A percentile compares a stretch with the other conserved stretches of the same genome.
phyloP scores from a whole-genome alignment of 73 alveolate species.

The Symbiodinium pilosum region DNA sequence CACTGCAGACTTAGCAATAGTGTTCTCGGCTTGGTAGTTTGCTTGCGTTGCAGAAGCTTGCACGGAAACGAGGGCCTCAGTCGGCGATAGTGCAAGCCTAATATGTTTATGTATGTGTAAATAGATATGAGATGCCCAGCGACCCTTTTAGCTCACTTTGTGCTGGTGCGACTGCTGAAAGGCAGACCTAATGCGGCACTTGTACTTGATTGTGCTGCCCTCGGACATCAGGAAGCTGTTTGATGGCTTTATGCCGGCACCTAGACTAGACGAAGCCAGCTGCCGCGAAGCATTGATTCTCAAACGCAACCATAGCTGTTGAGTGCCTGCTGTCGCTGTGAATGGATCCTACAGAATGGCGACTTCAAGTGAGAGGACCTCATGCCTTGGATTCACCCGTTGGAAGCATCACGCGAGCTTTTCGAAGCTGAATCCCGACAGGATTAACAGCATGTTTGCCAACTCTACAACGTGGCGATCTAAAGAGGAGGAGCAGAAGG shows the following conservation, averaged over 20 bases:
- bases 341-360: background rate
- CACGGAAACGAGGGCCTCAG: too few relatives aligned
- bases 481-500: slow-evolving; percentile 79
- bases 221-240: background rate
- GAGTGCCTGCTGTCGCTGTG: background rate
- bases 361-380: slow-evolving; percentile 12
- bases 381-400: too few relatives aligned
- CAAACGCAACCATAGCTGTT: background rate
- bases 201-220: background rate
- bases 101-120: too few relatives aligned
- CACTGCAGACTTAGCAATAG: too few relatives aligned
- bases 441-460: slow-evolving; percentile 93
- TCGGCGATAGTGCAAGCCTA: too few relatives aligned
- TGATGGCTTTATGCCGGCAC: too few relatives aligned
- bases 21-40: too few relatives aligned
- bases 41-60: too few relatives aligned
- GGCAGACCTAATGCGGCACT: slow-evolving; percentile 2
- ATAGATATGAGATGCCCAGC: too few relatives aligned
- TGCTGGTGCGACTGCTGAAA: background rate
- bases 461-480: slow-evolving; percentile 77
- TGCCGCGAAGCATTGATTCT: background rate
- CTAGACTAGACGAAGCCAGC: too few relatives aligned
- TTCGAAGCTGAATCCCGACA: background rate
- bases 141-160: too few relatives aligned
- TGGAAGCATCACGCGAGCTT: too few relatives aligned